Conservation (phyloP, 441 rosid genomes). For the Gossypium gossypioides region DNA sequence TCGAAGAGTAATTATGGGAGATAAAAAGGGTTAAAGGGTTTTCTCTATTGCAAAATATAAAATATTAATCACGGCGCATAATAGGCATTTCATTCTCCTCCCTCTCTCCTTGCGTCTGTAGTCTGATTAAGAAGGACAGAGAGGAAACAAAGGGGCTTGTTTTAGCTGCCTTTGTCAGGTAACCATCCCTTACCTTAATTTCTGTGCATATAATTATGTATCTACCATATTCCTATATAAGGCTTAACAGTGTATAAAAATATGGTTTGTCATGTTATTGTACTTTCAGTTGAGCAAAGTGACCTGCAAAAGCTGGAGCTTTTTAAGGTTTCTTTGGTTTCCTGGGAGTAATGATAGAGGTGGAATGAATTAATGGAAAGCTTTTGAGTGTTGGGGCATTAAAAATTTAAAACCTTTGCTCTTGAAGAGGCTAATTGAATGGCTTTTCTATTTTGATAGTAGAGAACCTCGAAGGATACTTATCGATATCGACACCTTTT, state of each 20-base stretch:
- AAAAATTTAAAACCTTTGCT: not conserved
- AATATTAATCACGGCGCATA: not conserved
- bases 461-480: not conserved
- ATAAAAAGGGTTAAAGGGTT: not conserved
- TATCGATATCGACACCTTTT: too few relatives aligned
- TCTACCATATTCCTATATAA: not conserved
- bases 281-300: not conserved
- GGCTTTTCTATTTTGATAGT: not conserved
- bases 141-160: not conserved
- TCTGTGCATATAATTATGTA: not conserved
- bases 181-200: not conserved
- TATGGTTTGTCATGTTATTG: not conserved
- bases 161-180: conserved; percentile 1
- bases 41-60: conserved; percentile 1
- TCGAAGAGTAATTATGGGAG: not conserved
- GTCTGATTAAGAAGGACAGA: not conserved
- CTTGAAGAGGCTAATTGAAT: conserved; percentile 5
- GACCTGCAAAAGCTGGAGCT: not conserved
- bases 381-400: not conserved
- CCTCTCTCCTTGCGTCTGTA: not conserved
- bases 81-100: not conserved
- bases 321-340: not conserved
- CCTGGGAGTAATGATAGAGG: not conserved
- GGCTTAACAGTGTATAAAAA: not conserved
- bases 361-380: not conserved